These are phyloP conservation scores for Arxiozyma slooffiae DNA, from an alignment of 1,139 yeast species.

Conservation along the genomic window DNA sequence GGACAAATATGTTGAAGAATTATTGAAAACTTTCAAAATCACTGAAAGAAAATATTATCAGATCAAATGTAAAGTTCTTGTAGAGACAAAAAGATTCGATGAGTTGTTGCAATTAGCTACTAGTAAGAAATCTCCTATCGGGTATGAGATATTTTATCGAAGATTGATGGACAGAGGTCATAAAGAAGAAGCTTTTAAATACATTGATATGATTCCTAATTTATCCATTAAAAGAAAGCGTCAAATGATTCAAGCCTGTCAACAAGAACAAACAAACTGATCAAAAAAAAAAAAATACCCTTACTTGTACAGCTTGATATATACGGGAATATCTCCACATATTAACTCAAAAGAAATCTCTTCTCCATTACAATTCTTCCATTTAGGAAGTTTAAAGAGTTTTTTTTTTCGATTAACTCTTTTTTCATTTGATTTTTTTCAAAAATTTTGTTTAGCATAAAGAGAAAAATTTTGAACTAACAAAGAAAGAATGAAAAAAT, in stretches of 20 bases:
- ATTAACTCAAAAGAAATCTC: background rate
- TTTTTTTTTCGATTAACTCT: background rate
- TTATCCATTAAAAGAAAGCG: constrained; percentile 20
- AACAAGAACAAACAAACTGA: background rate
- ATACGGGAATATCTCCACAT: background rate
- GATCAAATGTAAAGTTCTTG: constrained; percentile 47
- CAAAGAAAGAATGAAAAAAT: too few relatives aligned
- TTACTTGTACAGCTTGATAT: background rate
- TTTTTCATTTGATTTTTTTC: background rate
- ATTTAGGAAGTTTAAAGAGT: background rate
- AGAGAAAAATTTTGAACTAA: background rate
- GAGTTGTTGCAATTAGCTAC: constrained; percentile 43
- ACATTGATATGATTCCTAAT: constrained; percentile 21
- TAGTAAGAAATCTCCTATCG: constrained; percentile 58
- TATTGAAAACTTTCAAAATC: constrained; percentile 54
- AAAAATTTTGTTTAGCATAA: background rate
- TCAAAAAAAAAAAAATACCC: background rate
- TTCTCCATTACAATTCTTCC: background rate
- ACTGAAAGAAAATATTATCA: constrained; percentile 57
- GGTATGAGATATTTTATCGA: constrained; percentile 62
- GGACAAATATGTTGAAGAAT: constrained; percentile 44
- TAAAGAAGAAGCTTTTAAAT: constrained; percentile 23
- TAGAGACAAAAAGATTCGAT: constrained; percentile 49
- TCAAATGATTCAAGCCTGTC: constrained; percentile 22
- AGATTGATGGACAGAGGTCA: constrained; percentile 16